Conservation (phyloP, 1,284 basidiomycete genomes). For the Moesziomyces parantarcticus region DNA sequence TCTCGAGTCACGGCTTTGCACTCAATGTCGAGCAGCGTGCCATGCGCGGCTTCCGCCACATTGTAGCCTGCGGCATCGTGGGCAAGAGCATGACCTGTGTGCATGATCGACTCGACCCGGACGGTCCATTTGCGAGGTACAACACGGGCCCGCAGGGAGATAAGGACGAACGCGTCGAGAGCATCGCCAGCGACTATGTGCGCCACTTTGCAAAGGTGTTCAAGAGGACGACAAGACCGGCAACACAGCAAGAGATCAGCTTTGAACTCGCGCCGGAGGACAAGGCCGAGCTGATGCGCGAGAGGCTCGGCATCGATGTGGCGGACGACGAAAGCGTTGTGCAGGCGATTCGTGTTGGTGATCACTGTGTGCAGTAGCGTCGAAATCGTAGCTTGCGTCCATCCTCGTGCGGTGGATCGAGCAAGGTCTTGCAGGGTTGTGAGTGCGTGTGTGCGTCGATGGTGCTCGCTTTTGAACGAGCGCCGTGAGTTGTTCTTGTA, state of each 20-base stretch:
- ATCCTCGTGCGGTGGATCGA: no score
- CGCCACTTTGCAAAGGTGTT: slow-evolving; percentile 33
- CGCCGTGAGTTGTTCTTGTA: no score
- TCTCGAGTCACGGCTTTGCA: slow-evolving; percentile 94
- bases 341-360: slow-evolving; percentile 13
- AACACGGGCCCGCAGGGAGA: background rate
- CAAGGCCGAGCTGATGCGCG: background rate
- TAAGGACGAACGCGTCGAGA: slow-evolving; percentile 7
- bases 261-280: slow-evolving; percentile 7
- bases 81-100: slow-evolving; percentile 78
- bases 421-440: no score
- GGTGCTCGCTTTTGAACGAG: no score
- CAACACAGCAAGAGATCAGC: slow-evolving; percentile 10
- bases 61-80: slow-evolving; percentile 92
- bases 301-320: slow-evolving; percentile 5
- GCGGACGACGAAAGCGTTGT: slow-evolving; percentile 9
- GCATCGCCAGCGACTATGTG: slow-evolving; percentile 13
- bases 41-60: slow-evolving; percentile 79
- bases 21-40: slow-evolving; percentile 88
- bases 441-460: no score
- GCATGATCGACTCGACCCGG: slow-evolving; percentile 27
- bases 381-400: no score
- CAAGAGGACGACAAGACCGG: slow-evolving; percentile 5
- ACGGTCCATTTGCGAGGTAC: slow-evolving; percentile 15
- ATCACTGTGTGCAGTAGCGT: background rate